phyloP scores from a whole-genome alignment of 2,329 filamentous ascomycete genomes.

The Fusarium sp. region DNA sequence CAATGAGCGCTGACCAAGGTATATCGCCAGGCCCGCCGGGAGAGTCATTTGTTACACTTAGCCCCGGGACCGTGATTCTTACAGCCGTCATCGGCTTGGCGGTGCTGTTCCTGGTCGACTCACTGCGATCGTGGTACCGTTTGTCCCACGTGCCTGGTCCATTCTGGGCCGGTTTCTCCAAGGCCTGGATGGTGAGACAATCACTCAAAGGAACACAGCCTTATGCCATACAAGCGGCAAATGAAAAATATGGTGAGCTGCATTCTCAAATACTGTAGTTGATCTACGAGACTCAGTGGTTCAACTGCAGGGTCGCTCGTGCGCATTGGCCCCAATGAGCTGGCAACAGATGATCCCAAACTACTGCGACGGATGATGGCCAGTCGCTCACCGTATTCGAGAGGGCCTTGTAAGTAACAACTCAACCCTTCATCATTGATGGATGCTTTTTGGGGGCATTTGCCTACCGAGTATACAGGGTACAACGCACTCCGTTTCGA shows the following conservation, averaged over 20 bases:
- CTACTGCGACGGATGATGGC: conserved; percentile 50
- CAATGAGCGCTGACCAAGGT: conserved; percentile 3
- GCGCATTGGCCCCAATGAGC: conserved; percentile 52
- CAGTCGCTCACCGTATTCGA: conserved; percentile 48
- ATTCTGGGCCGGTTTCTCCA: conserved; percentile 49
- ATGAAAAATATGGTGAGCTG: conserved; percentile 45
- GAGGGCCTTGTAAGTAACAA: conserved; percentile 42
- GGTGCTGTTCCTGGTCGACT: conserved; percentile 24
- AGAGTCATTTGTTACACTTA: neutral
- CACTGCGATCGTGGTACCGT: conserved; percentile 45
- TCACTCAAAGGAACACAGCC: conserved; percentile 44
- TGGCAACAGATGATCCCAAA: conserved; percentile 52
- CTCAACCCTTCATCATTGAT: neutral
- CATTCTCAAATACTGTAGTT: neutral
- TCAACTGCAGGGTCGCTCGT: conserved; percentile 47
- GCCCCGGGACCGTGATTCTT: neutral
- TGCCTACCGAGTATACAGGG: conserved; percentile 38
- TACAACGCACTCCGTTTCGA: conserved; percentile 55
- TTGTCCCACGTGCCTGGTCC: conserved; percentile 52
- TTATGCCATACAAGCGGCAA: conserved; percentile 41
- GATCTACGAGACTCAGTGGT: neutral
- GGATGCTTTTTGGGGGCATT: neutral
- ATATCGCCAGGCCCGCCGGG: neutral
- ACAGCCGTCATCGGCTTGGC: neutral
- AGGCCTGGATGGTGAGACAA: conserved; percentile 48